Conservation (phyloP, 495 filamentous ascomycete species). For the Aspergillus affinis region DNA sequence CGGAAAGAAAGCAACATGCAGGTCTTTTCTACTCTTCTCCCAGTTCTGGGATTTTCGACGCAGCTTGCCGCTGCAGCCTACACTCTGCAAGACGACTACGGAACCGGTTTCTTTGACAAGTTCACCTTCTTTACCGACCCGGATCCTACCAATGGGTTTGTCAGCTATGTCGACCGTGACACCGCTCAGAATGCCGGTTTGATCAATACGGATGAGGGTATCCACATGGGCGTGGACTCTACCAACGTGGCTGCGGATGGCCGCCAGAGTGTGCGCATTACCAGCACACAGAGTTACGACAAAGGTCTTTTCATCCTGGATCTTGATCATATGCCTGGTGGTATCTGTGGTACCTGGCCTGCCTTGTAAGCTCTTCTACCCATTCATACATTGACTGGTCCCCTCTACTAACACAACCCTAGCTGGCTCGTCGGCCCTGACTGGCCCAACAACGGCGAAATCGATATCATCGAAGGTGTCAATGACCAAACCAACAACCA, state of each 20-base stretch:
- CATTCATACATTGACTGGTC: background rate
- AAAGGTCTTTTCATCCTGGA: conserved; percentile 62
- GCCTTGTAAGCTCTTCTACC: conserved; percentile 52
- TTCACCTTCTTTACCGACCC: conserved; percentile 48
- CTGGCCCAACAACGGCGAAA: conserved; percentile 71
- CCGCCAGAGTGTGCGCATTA: conserved; percentile 56
- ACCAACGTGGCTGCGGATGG: conserved; percentile 41
- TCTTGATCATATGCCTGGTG: conserved; percentile 56
- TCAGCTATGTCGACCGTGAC: conserved; percentile 55
- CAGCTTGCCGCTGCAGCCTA: conserved; percentile 47
- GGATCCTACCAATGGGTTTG: conserved; percentile 71
- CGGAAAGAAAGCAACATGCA: conserved; percentile 33
- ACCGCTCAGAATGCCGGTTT: conserved; percentile 54
- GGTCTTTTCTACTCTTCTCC: conserved; percentile 39
- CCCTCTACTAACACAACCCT: conserved; percentile 11
- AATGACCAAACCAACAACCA: conserved; percentile 55
- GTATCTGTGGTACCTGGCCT: conserved; percentile 60
- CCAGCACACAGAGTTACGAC: conserved; percentile 52
- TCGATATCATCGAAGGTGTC: conserved; percentile 73
- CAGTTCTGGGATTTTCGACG: conserved; percentile 38
- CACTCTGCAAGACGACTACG: conserved; percentile 48
- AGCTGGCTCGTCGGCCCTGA: conserved; percentile 55
- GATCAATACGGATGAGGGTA: conserved; percentile 46
- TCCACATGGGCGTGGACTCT: conserved; percentile 45
- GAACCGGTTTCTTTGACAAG: conserved; percentile 50